Evolutionary conservation across 2,329 filamentous ascomycete genomes (phyloP).

Genomic region (Coleophoma eucalyptorum): DNA sequence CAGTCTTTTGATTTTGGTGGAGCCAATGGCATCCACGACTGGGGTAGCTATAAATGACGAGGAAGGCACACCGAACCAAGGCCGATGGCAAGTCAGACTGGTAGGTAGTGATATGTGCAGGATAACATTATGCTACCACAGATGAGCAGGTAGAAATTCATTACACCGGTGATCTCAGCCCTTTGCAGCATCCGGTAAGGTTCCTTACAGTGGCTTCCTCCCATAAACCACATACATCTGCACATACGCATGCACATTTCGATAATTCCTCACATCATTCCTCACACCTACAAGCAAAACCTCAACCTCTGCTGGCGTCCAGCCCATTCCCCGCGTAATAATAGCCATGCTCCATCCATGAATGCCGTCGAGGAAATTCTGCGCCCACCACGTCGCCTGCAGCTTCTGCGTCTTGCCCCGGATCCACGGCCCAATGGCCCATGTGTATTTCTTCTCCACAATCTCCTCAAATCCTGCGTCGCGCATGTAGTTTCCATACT

Average conservation of each 20-base stretch:
- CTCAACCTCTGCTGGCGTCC: conserved; percentile 1
- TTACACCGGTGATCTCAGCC: too few relatives aligned
- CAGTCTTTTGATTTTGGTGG: too few relatives aligned
- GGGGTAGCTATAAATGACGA: too few relatives aligned
- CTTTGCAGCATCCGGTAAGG: not conserved
- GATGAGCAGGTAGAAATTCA: too few relatives aligned
- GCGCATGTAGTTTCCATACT: conserved; percentile 2
- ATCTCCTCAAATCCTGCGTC: conserved; percentile 5
- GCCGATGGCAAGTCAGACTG: too few relatives aligned
- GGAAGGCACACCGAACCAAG: too few relatives aligned
- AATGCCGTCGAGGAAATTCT: conserved; percentile 1
- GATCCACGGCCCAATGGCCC: conserved; percentile 1
- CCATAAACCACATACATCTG: conserved; percentile 5
- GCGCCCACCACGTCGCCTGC: conserved; percentile 2
- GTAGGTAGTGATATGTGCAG: too few relatives aligned
- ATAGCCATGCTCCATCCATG: not conserved
- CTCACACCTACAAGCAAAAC: not conserved
- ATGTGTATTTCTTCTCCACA: conserved; percentile 2
- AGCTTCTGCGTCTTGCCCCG: conserved; percentile 3
- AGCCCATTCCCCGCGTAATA: not conserved
- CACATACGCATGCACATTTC: conserved; percentile 5
- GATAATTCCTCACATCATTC: conserved; percentile 2
- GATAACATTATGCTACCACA: too few relatives aligned
- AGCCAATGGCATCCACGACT: too few relatives aligned
- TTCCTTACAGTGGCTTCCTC: conserved; percentile 1